Evolutionary conservation across 1,139 yeast species (phyloP), one percentile per base, ranked within the genome.

Genomic region (Lodderomyces metapsilosis): DNA sequence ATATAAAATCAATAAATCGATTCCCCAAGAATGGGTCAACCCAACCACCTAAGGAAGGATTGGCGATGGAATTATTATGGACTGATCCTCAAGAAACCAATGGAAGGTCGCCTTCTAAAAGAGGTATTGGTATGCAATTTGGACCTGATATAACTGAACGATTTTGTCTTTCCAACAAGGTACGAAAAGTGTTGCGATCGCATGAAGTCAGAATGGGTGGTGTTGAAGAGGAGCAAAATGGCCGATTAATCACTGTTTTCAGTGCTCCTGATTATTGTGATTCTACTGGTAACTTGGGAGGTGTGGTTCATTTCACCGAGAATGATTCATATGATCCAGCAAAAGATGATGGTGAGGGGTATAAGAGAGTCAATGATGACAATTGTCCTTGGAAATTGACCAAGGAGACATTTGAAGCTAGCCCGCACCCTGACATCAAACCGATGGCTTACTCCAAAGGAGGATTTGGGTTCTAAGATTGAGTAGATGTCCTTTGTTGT

Each of bases 241-340:
- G 95, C 8, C 75, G 82, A 53, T 77, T 92, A 41, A 80, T 89
- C 44, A 92, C 99, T 0, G 96, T 92, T 17, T 92, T 92, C 63
- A 84, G 95, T 62, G 98, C 99, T 0, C 99, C 99, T 32, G 91
- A 94, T 62, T 92, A 92, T 63, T 91, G 98, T 66, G 99, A 94
- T 58, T 71, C 84, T 13, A 89, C 88, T 43, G 96, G 95, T 12
- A 92, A 92, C 62, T 63, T 78, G 51, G 99, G 98, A 41, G 98
- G 95, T 9, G 86, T 86, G 43, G 82, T 91, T 42, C 84, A 88
- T 54, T 65, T 83, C 44, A 61, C 66, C 2, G 74, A 67, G 39
- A 71, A 71, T 52, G 20, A 43, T 1, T 40, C 49, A 4, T 72
- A 71, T 47, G 59, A 66, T 45, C 51, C 57, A 1, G 54, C 50